Conservation (phyloP, 176 grass and related monocot species). For the Ensete glaucum region DNA sequence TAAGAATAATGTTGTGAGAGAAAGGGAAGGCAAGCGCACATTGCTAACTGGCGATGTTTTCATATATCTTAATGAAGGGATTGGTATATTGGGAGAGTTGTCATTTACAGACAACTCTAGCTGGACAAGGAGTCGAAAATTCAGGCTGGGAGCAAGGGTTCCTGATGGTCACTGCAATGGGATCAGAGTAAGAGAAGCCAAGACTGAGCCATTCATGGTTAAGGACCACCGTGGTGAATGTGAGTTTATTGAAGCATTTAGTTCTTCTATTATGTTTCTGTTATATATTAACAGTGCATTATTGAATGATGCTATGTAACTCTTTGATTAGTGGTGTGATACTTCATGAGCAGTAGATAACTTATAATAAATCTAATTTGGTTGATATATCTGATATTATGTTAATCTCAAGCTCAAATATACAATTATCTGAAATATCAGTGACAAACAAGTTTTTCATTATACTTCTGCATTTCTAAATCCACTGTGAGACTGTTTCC, state of each 20-base stretch:
- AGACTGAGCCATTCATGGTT: constrained; percentile 71
- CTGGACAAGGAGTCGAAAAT: constrained; percentile 88
- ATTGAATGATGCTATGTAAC: neutral
- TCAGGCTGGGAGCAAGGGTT: constrained; percentile 76
- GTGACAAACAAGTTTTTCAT: neutral
- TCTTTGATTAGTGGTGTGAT: neutral
- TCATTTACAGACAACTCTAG: constrained; percentile 95
- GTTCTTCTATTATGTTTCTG: constrained; percentile 15
- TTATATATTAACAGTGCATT: constrained; percentile 12
- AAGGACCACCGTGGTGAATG: constrained; percentile 98
- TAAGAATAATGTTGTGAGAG: constrained; percentile 77
- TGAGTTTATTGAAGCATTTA: constrained; percentile 35
- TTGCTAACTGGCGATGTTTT: constrained; percentile 70
- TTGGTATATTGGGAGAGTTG: constrained; percentile 53
- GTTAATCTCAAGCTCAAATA: no score
- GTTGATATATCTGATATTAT: no score
- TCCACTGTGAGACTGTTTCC: no score
- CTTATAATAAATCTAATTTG: neutral
- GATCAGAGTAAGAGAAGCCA: constrained; percentile 68
- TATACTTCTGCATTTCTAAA: no score
- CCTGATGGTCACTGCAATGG: constrained; percentile 67
- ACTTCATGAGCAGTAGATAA: neutral
- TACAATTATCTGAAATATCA: neutral
- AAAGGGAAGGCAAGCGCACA: constrained; percentile 71
- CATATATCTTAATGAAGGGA: constrained; percentile 45